Conservation (phyloP, 2,329 filamentous ascomycete species). For the Sporothrix brasiliensis region DNA sequence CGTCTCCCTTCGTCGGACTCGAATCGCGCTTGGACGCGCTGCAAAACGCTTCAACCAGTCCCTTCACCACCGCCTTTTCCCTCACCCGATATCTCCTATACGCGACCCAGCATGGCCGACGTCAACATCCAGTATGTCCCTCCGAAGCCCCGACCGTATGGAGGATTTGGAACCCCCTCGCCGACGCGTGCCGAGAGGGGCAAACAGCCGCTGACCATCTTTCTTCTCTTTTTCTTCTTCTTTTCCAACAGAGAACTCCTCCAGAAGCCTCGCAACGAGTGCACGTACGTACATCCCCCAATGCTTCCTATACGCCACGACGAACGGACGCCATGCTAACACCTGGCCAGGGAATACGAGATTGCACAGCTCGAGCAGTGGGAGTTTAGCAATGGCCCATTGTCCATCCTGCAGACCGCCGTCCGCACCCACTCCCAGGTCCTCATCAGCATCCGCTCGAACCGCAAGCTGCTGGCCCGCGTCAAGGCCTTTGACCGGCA, state of each 20-base stretch:
- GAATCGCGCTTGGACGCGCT: constrained; percentile 15
- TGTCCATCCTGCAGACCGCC: constrained; percentile 95
- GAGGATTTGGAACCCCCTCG: not conserved
- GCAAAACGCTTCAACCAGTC: not conserved
- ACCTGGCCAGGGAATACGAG: constrained; percentile 74
- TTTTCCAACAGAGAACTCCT: constrained; percentile 34
- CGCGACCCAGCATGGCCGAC: constrained; percentile 32
- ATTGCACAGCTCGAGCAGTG: constrained; percentile 68
- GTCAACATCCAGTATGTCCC: constrained; percentile 35
- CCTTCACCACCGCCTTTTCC: not conserved
- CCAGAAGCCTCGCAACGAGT: constrained; percentile 37
- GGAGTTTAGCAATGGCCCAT: constrained; percentile 57
- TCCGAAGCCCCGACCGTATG: not conserved
- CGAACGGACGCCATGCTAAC: not conserved
- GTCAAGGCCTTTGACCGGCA: constrained; percentile 99
- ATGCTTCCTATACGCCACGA: not conserved
- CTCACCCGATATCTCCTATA: not conserved
- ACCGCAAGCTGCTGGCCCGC: constrained; percentile 93
- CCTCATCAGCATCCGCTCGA: constrained; percentile 95
- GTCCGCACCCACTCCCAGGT: constrained; percentile 94
- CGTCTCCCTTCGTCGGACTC: not conserved
- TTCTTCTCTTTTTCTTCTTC: not conserved
- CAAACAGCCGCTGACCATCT: not conserved
- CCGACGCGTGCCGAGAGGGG: not conserved
- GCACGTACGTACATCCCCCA: constrained; percentile 32